Evolutionary conservation across 805 yeast genomes (phyloP), one percentile per base, ranked within the genome.

Genomic region (Yamadazyma scolyti): DNA sequence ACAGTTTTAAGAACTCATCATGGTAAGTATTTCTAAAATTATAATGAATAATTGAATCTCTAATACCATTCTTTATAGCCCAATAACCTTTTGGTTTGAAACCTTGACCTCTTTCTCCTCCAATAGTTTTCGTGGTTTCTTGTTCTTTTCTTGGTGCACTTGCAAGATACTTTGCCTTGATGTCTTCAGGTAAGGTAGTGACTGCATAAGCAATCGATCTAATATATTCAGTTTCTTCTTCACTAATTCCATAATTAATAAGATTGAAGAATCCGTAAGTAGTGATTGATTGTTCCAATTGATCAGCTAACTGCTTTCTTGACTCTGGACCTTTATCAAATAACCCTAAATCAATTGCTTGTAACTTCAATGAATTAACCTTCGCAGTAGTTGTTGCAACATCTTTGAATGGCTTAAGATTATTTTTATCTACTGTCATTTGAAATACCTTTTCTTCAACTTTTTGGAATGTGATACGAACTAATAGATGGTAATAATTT

Each of bases 81-180:
- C 76, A 71, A 40, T 68, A 68, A 14, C 71, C 70, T 24, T 53
- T 54, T 3, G 75, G 75, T 40, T 71, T 71, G 48, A 52, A 71
- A 0, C 75, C 76, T 21, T 51, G 50, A 5, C 73, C 75, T 13
- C 73, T 49, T 38, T 70, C 71, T 6, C 69, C 71, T 0, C 77
- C 75, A 9, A 59, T 39, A 2, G 54, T 48, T 33, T 3, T 58
- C n/a, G 27, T 31, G 25, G 48, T 42, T 37, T 55, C 61, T 16
- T 46, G 46, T 28, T 54, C 59, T 26, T 51, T 48, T n/a, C 43
- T 48, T 11, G 46, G 38, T n/a, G 59, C 59, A 30, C 61, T 51
- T 2, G 60, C 58, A 16, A 53, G 38, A 33, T 40, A 53, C 28
- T 50, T 34, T 8, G 34, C 25, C 32, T 56, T 50, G 14, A 41